phyloP scores from a whole-genome alignment of 2,329 filamentous ascomycete species.

The Clonostachys byssicola region DNA sequence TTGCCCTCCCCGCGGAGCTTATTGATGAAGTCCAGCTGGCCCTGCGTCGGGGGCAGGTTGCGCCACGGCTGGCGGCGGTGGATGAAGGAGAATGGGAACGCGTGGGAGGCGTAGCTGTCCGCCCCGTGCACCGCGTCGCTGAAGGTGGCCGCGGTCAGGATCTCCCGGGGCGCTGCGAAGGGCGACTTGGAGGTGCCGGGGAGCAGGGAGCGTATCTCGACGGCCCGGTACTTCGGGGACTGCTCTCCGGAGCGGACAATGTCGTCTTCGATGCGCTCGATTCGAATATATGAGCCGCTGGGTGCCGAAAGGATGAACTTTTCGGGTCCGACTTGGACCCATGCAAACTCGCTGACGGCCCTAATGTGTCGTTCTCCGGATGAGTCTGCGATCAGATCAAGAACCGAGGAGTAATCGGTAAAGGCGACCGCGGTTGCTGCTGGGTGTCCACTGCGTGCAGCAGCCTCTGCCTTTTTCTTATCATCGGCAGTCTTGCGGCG shows the following conservation, averaged over 20 bases:
- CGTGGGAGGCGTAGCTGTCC: constrained; percentile 71
- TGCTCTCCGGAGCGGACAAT: constrained; percentile 7
- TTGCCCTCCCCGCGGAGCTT: constrained; percentile 51
- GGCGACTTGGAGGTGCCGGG: constrained; percentile 44
- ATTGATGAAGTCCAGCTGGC: constrained; percentile 68
- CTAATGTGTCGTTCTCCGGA: constrained; percentile 77
- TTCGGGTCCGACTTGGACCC: constrained; percentile 73
- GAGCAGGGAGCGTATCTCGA: constrained; percentile 44
- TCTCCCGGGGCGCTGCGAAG: constrained; percentile 63
- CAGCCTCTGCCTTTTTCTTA: constrained; percentile 8
- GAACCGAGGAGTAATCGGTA: constrained; percentile 88
- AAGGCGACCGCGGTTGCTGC: constrained; percentile 59
- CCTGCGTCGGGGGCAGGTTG: constrained; percentile 54
- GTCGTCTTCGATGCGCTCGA: constrained; percentile 33
- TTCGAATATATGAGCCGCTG: constrained; percentile 56
- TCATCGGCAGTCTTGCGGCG: constrained; percentile 39
- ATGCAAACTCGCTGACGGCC: constrained; percentile 68
- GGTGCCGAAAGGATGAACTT: constrained; percentile 68
- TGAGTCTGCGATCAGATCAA: constrained; percentile 82
- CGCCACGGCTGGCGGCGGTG: constrained; percentile 67
- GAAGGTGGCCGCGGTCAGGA: constrained; percentile 65
- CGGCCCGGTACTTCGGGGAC: constrained; percentile 30
- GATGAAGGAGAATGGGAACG: constrained; percentile 67
- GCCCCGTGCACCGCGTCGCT: constrained; percentile 76
- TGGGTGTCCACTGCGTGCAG: constrained; percentile 2